These are phyloP conservation scores for Mycena rebaudengoi DNA, from an alignment of 768 basidiomycete species.

Conservation along the genomic window DNA sequence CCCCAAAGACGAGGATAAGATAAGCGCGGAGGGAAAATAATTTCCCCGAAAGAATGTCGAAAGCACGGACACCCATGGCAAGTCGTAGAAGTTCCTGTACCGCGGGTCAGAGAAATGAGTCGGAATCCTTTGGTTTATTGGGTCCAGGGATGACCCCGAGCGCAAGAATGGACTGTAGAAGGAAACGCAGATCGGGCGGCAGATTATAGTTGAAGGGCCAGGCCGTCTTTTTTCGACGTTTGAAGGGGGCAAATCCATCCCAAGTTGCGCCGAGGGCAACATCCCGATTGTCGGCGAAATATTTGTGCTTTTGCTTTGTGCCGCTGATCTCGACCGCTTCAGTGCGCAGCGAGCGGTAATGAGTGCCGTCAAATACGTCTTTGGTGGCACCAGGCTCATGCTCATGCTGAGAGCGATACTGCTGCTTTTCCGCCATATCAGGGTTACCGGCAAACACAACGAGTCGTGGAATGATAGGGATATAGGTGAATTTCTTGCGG, in stretches of 20 bases:
- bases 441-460: no score
- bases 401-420: no score
- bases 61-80: constrained; percentile 39
- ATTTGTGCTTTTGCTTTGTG: no score
- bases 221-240: constrained; percentile 32
- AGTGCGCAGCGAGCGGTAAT: no score
- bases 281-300: no score
- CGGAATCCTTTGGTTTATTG: constrained; percentile 42
- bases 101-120: constrained; percentile 48
- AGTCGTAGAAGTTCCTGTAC: constrained; percentile 44
- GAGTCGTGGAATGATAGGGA: constrained; percentile 41
- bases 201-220: constrained; percentile 56
- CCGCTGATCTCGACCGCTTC: no score
- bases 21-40: constrained; percentile 41
- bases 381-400: no score
- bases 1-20: constrained; percentile 37
- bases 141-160: constrained; percentile 53
- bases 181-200: constrained; percentile 43
- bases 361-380: no score
- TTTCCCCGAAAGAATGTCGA: constrained; percentile 22
- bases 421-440: no score
- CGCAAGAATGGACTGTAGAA: constrained; percentile 39
- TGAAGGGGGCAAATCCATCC: no score
- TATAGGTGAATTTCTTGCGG: constrained; percentile 40
- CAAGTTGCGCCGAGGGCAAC: no score